phyloP scores from a whole-genome alignment of 73 alveolate genomes.

The Durusdinium trenchii region DNA sequence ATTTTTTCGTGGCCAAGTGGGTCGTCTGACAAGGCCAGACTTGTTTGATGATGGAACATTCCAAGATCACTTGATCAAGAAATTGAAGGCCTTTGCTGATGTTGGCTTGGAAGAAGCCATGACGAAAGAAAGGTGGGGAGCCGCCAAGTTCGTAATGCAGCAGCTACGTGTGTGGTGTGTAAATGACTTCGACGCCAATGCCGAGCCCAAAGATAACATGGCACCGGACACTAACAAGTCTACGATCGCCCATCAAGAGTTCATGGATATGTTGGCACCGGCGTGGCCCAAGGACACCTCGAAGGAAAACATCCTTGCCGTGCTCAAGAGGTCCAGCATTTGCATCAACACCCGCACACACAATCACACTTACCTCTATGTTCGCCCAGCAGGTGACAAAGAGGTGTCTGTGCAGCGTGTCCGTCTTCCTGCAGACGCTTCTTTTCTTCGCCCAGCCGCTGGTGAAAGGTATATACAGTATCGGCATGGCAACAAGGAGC shows the following conservation, averaged over 20 bases:
- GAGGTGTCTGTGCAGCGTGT: background rate
- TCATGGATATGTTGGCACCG: background rate
- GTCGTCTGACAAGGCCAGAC: background rate
- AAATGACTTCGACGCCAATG: background rate
- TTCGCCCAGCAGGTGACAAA: background rate
- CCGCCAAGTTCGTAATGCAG: slow-evolving; percentile 4
- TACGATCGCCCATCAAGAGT: background rate
- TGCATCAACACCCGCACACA: background rate
- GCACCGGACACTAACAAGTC: no score
- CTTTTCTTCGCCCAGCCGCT: background rate
- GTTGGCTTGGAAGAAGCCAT: background rate
- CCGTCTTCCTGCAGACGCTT: background rate
- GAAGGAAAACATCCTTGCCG: background rate
- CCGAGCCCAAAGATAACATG: background rate
- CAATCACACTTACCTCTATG: background rate
- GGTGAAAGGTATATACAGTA: background rate
- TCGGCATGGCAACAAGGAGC: background rate
- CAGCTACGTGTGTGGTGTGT: background rate
- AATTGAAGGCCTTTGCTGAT: background rate
- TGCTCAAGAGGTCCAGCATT: background rate
- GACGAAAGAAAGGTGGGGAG: slow-evolving; percentile 41
- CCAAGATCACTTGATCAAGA: background rate
- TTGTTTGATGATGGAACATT: slow-evolving; percentile 9
- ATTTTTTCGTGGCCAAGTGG: background rate
- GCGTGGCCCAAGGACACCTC: slow-evolving; percentile 3